Percentiles rank a stretch among this genome's conserved stretches.
These are phyloP conservation scores for Jatropha podagrica DNA, from an alignment of 441 rosid genomes.

Conservation along the genomic window DNA sequence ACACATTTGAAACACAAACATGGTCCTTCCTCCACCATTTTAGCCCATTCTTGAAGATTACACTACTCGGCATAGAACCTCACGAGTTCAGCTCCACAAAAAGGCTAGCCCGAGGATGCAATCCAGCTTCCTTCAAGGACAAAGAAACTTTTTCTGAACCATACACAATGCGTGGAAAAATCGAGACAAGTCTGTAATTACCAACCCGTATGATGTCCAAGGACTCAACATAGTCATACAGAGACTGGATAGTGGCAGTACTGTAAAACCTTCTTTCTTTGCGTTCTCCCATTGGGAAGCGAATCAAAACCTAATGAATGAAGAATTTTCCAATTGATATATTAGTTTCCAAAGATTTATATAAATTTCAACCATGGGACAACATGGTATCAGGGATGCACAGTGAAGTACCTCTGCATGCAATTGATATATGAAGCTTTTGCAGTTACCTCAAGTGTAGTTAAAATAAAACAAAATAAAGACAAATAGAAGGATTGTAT, in stretches of 20 bases:
- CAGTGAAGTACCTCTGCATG: too few relatives aligned
- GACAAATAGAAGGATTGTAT: too few relatives aligned
- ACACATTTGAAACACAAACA: too few relatives aligned
- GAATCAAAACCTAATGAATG: conserved; percentile 66
- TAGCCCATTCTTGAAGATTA: conserved; percentile 5
- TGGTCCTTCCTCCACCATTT: too few relatives aligned
- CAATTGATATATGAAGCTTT: too few relatives aligned
- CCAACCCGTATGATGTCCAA: conserved; percentile 72
- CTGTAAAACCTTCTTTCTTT: conserved; percentile 84
- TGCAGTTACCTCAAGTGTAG: too few relatives aligned
- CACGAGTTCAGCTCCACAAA: conserved; percentile 80
- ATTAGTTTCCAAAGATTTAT: background rate
- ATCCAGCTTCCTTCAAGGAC: conserved; percentile 80
- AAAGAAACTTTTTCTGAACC: conserved; percentile 59
- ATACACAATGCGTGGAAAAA: conserved; percentile 75
- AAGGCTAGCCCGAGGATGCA: conserved; percentile 98
- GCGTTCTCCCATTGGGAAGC: conserved; percentile 90
- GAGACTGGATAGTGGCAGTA: conserved; percentile 52
- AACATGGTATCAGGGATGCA: too few relatives aligned
- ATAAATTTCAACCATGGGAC: background rate
- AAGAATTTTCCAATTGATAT: background rate
- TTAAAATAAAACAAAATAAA: too few relatives aligned
- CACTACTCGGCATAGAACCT: conserved; percentile 15
- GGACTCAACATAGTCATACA: conserved; percentile 88
- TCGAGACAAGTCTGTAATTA: conserved; percentile 79